A percentile compares a stretch with the other conserved stretches of the same genome.
Conservation (phyloP, 1,139 yeast genomes). For the Wickerhamomyces sp. region DNA sequence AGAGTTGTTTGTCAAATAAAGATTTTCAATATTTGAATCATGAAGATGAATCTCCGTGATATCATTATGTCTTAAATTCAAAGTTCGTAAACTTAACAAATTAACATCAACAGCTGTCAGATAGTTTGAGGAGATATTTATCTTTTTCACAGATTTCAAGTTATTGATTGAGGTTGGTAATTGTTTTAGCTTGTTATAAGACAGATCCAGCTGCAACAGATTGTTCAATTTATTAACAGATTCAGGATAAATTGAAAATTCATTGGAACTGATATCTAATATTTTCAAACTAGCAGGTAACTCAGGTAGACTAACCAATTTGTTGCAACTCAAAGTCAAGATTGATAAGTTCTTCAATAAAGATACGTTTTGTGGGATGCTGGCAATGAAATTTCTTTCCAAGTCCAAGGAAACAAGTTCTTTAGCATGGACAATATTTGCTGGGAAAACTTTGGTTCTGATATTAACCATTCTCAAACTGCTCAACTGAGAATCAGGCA, state of each 20-base stretch:
- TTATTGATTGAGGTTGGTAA: constrained; percentile 63
- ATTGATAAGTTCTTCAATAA: constrained; percentile 49
- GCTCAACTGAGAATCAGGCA: constrained; percentile 61
- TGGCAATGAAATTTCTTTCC: constrained; percentile 71
- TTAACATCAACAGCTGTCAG: constrained; percentile 43
- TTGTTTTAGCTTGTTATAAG: constrained; percentile 66
- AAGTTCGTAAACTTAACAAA: constrained; percentile 56
- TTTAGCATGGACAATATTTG: constrained; percentile 64
- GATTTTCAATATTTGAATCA: constrained; percentile 59
- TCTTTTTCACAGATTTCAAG: constrained; percentile 55
- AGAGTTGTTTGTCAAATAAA: constrained; percentile 73
- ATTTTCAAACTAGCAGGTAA: constrained; percentile 51
- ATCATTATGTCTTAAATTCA: constrained; percentile 76
- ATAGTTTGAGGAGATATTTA: constrained; percentile 73
- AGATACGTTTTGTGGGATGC: constrained; percentile 56
- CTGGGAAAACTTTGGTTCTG: constrained; percentile 72
- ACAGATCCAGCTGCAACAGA: constrained; percentile 68
- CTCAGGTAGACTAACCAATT: constrained; percentile 60
- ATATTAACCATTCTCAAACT: constrained; percentile 67
- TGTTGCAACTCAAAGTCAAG: constrained; percentile 67
- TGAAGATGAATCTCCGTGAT: constrained; percentile 61
- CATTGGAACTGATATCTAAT: constrained; percentile 78
- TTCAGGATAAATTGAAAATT: constrained; percentile 64
- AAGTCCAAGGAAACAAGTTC: constrained; percentile 68
- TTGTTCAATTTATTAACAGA: constrained; percentile 59